These are phyloP conservation scores for Trametes versicolor DNA, from an alignment of 1,284 basidiomycete genomes.

Conservation along the genomic window DNA sequence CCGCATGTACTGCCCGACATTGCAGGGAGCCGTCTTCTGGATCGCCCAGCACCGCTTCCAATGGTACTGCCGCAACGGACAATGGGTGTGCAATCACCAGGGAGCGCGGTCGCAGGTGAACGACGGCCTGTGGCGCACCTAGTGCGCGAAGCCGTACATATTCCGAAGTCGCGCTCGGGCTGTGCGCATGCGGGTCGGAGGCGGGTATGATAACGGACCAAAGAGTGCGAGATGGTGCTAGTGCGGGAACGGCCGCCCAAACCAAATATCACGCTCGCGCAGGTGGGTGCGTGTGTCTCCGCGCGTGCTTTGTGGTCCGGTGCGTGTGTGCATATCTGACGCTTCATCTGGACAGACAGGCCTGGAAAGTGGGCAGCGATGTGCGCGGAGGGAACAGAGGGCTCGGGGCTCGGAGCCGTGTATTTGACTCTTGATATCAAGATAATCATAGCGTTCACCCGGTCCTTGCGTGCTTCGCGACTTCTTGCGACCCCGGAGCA, in stretches of 20 bases:
- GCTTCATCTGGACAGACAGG: conserved; percentile 28
- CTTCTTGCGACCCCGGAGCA: conserved; percentile 38
- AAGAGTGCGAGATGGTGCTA: conserved; percentile 12
- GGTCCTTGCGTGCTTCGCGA: conserved; percentile 31
- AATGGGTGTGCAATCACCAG: conserved; percentile 35
- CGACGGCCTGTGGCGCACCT: conserved; percentile 39
- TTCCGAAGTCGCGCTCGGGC: background rate
- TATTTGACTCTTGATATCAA: conserved; percentile 34
- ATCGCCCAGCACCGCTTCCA: conserved; percentile 36
- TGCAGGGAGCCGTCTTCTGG: conserved; percentile 43
- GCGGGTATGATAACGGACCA: conserved; percentile 25
- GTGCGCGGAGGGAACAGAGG: conserved; percentile 21
- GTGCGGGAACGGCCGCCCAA: conserved; percentile 12
- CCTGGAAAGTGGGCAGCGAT: conserved; percentile 16
- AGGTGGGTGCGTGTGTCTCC: conserved; percentile 27
- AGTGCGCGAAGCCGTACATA: background rate
- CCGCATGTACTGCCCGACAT: conserved; percentile 42
- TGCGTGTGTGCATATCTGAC: conserved; percentile 25
- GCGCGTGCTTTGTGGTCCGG: conserved; percentile 20
- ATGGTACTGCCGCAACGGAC: conserved; percentile 40
- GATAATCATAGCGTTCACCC: conserved; percentile 34
- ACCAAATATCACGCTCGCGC: conserved; percentile 19
- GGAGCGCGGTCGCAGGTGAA: conserved; percentile 25
- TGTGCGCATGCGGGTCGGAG: background rate
- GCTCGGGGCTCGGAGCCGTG: conserved; percentile 35